phyloP scores from a whole-genome alignment of 2,329 filamentous ascomycete species.

The Fusarium sp. region DNA sequence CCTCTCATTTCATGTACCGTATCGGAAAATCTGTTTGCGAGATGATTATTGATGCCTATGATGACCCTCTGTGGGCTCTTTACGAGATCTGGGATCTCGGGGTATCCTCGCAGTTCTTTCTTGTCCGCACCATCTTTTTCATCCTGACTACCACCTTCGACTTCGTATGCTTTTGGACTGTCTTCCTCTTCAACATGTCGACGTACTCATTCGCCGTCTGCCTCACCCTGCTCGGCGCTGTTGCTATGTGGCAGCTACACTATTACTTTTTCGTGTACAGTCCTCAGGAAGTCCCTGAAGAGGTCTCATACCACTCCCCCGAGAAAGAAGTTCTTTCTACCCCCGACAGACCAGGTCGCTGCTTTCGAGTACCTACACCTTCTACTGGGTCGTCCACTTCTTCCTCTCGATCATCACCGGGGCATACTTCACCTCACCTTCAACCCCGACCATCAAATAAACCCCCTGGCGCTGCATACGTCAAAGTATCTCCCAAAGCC shows the following conservation, averaged over 20 bases:
- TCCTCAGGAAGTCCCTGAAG: background rate
- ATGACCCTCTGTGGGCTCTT: background rate
- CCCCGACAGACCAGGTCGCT: background rate
- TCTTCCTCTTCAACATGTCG: conserved; percentile 2
- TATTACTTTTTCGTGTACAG: conserved; percentile 3
- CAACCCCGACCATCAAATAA: conserved; percentile 2
- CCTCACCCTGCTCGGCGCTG: background rate
- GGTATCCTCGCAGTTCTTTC: background rate
- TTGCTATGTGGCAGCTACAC: conserved; percentile 8
- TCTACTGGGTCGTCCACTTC: background rate
- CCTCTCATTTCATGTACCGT: background rate
- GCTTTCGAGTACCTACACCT: background rate
- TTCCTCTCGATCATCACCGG: background rate
- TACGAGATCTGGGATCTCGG: background rate
- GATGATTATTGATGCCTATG: background rate
- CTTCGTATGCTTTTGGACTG: background rate
- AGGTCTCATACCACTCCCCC: background rate
- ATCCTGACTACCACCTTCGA: background rate
- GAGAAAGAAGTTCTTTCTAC: background rate
- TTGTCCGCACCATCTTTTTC: background rate
- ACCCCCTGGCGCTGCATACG: conserved; percentile 16
- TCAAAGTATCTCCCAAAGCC: conserved; percentile 24
- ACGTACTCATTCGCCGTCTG: background rate
- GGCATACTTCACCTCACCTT: background rate
- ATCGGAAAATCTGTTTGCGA: background rate